These are phyloP conservation scores for Candida orba DNA, from an alignment of 805 yeast genomes.

Conservation along the genomic window DNA sequence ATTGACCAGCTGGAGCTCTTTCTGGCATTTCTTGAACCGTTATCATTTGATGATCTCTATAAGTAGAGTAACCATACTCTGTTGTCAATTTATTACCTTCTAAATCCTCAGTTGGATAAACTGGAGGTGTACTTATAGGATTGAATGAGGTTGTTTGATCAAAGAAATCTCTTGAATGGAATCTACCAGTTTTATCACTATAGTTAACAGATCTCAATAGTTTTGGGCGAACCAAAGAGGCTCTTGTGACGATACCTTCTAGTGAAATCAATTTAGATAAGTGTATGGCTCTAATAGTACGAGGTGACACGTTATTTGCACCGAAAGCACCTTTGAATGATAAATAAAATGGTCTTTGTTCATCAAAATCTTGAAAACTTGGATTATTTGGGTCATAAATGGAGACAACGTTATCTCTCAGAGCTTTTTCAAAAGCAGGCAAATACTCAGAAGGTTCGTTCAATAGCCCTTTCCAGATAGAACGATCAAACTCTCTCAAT, in stretches of 20 bases:
- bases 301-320: conserved; percentile 76
- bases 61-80: conserved; percentile 89
- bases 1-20: conserved; percentile 94
- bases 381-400: conserved; percentile 58
- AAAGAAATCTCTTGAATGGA: conserved; percentile 85
- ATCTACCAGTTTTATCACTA: conserved; percentile 74
- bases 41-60: conserved; percentile 88
- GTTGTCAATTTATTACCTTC: conserved; percentile 85
- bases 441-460: conserved; percentile 74
- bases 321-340: conserved; percentile 92
- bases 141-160: conserved; percentile 90
- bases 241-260: conserved; percentile 93
- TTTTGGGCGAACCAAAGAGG: conserved; percentile 90
- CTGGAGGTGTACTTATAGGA: conserved; percentile 74
- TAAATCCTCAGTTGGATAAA: conserved; percentile 87
- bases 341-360: conserved; percentile 59
- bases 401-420: conserved; percentile 70
- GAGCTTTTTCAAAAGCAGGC: conserved; percentile 85
- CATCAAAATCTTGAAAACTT: conserved; percentile 44
- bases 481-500: conserved; percentile 72
- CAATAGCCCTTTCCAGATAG: conserved; percentile 70
- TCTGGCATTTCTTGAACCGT: conserved; percentile 98
- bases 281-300: conserved; percentile 71
- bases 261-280: conserved; percentile 78
- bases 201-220: conserved; percentile 87